Percentiles rank a stretch among this genome's conserved stretches.
phyloP scores from a whole-genome alignment of 2,329 filamentous ascomycete species.

The Fusarium sulawesiense region DNA sequence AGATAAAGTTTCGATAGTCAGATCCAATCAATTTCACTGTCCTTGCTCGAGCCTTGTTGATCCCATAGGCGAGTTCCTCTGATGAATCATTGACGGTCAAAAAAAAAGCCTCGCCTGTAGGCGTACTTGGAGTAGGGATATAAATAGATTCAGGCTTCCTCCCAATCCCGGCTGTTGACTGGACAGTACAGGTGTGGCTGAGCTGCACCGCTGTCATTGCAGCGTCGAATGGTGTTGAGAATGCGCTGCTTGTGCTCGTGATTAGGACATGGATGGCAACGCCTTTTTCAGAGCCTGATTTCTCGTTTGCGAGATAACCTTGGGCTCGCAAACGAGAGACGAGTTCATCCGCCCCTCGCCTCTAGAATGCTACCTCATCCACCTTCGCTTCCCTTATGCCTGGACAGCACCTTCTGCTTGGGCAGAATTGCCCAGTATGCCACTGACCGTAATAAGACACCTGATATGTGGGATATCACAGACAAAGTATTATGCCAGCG shows the following conservation, averaged over 20 bases:
- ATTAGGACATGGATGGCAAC: background rate
- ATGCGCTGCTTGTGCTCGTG: background rate
- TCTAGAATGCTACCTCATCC: no score
- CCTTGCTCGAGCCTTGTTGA: background rate
- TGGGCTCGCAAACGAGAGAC: no score
- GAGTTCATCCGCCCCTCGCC: no score
- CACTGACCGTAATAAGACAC: no score
- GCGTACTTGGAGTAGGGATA: background rate
- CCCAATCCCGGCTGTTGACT: fast-evolving
- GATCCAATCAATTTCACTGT: fast-evolving
- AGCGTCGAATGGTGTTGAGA: background rate
- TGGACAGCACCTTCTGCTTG: no score
- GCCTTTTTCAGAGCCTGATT: background rate
- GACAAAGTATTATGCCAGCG: no score
- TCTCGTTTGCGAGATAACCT: background rate
- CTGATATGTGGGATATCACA: no score
- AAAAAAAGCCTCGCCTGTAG: background rate
- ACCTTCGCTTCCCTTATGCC: no score
- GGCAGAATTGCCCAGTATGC: no score
- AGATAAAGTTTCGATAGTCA: background rate
- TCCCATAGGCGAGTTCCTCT: background rate
- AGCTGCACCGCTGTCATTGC: background rate
- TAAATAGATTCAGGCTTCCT: background rate
- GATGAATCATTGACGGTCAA: fast-evolving
- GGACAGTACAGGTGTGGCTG: background rate